phyloP scores from a whole-genome alignment of 129 eudicot genomes.

The Heracleum sosnowskyi region DNA sequence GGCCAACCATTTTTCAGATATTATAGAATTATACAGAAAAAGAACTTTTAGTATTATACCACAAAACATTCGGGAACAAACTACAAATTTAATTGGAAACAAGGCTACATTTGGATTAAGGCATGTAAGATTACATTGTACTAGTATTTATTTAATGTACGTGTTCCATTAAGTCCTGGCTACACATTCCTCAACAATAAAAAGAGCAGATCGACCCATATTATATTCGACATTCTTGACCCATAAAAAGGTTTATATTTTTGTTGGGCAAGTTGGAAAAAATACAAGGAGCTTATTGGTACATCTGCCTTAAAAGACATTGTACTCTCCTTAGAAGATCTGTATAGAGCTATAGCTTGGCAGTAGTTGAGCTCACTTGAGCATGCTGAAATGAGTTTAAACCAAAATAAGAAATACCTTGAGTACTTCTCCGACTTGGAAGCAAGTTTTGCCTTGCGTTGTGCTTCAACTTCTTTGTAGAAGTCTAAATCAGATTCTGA shows the following conservation, averaged over 20 bases:
- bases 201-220: neutral
- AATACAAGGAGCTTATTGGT: neutral
- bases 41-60: neutral
- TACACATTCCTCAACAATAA: neutral
- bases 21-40: neutral
- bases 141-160: neutral
- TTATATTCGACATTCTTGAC: neutral
- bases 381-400: neutral
- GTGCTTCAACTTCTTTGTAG: conserved; percentile 44
- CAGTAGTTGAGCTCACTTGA: neutral
- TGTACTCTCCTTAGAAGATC: neutral
- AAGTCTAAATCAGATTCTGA: conserved; percentile 64
- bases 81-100: neutral
- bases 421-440: conserved; percentile 54
- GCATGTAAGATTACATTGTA: neutral
- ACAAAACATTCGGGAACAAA: neutral
- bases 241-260: neutral
- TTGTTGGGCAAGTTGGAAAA: neutral
- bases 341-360: neutral
- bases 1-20: neutral
- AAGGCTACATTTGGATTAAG: neutral
- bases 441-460: conserved; percentile 57
- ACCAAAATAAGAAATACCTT: conserved; percentile 32
- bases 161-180: neutral
- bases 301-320: neutral